Percentiles rank a stretch among this genome's conserved stretches.
Conservation (phyloP, 345 rosid species). For the Fremontodendron californicum region DNA sequence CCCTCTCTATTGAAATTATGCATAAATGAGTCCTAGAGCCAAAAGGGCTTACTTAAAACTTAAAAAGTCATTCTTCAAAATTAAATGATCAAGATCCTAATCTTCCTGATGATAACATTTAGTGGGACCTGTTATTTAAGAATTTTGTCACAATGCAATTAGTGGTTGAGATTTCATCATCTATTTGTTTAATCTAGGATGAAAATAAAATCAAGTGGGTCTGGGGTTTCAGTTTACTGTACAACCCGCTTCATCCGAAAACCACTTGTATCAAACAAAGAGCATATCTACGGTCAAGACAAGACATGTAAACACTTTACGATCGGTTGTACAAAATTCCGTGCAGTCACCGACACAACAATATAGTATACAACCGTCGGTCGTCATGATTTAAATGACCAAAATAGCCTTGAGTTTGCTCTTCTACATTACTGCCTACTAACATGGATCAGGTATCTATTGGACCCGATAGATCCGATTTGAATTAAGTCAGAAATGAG, state of each 20-base stretch:
- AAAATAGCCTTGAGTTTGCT: background rate
- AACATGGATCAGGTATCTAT: no score
- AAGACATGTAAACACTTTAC: background rate
- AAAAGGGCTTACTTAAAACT: background rate
- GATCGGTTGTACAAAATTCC: background rate
- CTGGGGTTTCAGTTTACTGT: background rate
- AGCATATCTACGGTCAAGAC: background rate
- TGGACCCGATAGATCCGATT: no score
- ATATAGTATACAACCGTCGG: background rate
- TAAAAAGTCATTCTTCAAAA: background rate
- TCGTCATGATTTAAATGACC: background rate
- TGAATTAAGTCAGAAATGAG: no score
- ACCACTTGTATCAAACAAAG: background rate
- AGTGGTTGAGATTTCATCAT: background rate
- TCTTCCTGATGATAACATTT: background rate
- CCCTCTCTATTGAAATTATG: background rate
- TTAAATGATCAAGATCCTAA: background rate
- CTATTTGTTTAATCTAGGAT: background rate
- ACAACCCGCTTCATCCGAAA: background rate
- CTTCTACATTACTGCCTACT: background rate
- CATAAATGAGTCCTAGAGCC: background rate
- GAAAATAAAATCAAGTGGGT: background rate
- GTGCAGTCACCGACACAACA: constrained; percentile 20
- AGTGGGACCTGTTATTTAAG: background rate
- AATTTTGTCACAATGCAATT: background rate